Conservation (phyloP, 2,329 filamentous ascomycete genomes). For the Teratosphaeria nubilosa region DNA sequence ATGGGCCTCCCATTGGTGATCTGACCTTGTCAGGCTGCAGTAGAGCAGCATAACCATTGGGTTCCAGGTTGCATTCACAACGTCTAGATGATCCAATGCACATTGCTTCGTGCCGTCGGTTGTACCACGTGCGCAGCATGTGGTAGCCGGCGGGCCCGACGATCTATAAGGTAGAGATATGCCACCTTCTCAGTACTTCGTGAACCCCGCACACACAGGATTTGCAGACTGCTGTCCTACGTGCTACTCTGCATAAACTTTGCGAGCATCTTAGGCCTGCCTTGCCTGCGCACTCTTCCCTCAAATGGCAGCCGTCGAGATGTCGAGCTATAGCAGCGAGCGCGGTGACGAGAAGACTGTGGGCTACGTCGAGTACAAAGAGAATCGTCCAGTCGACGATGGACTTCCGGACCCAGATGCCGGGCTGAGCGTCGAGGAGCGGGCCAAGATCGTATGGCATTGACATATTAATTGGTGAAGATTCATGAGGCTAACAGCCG, state of each 20-base stretch:
- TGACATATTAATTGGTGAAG: neutral
- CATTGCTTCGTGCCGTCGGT: neutral
- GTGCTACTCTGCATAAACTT: neutral
- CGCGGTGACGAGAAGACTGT: neutral
- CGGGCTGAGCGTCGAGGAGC: slow-evolving; percentile 10
- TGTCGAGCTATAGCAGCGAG: neutral
- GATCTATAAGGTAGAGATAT: neutral
- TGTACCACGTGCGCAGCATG: neutral
- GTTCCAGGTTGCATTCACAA: too few species aligned
- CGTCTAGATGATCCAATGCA: too few species aligned
- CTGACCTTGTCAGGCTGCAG: too few species aligned
- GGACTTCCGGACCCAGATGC: slow-evolving; percentile 7
- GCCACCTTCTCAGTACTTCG: neutral
- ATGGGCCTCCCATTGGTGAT: too few species aligned
- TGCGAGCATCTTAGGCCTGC: neutral
- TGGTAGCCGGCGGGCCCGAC: neutral
- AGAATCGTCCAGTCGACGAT: neutral
- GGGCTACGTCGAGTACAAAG: neutral
- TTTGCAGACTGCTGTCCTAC: neutral
- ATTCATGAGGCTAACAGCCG: neutral
- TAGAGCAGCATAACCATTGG: too few species aligned
- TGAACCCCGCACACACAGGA: neutral
- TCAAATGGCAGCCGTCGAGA: neutral
- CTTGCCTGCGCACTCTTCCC: neutral
- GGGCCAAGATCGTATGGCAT: slow-evolving; percentile 5